Evolutionary conservation across 352 stramenopile species (phyloP), one percentile per base, ranked within the genome.

Genomic region (Pythium phragmitis): DNA sequence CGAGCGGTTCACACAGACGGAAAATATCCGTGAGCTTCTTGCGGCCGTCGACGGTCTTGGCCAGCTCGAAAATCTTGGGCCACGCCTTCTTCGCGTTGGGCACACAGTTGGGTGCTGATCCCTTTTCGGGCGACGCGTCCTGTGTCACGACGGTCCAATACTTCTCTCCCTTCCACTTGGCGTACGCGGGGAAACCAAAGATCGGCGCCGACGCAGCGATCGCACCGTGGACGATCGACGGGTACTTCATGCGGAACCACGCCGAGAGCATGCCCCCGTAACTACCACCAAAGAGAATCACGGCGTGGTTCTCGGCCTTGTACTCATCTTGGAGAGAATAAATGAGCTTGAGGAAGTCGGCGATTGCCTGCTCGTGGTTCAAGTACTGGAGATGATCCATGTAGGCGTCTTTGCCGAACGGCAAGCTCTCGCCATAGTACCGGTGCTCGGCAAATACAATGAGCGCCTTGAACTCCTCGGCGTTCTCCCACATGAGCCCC

Each of bases 201-300:
- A 99, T 98, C 11, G 96, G 97, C 17, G 96, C 96, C 7, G 90
- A 98, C 2, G 85, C 92, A 0, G 96, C 93, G 67, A 99, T 98
- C 7, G 92, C 91, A 21, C 96, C 96, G 48, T 86, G 79, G 9
- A 98, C 77, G 9, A 97, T 79, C 50, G 84, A 70, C 11, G 96
- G 95, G 73, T 99, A 98, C 77, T 98, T 97, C 70, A 98, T 95
- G n/a, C 96, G 87, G 62, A 97, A 88, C 89, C 94, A 99, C 30
- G 88, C 77, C 13, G 89, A 89, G 8, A 99, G 79, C 96, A 98
- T 99, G 7, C 96, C 96, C 26, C 96, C 94, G 67, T 98, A 99
- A 60, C 76, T 95, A n/a, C 96, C 96, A 36, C 96, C 96, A 74
- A 98, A 99, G 0, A 83, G 87, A 54, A 99, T 96, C 33, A 98